Base-by-base conservation (phyloP, 2,329 filamentous ascomycete genomes). In the Periconia digitata region DNA sequence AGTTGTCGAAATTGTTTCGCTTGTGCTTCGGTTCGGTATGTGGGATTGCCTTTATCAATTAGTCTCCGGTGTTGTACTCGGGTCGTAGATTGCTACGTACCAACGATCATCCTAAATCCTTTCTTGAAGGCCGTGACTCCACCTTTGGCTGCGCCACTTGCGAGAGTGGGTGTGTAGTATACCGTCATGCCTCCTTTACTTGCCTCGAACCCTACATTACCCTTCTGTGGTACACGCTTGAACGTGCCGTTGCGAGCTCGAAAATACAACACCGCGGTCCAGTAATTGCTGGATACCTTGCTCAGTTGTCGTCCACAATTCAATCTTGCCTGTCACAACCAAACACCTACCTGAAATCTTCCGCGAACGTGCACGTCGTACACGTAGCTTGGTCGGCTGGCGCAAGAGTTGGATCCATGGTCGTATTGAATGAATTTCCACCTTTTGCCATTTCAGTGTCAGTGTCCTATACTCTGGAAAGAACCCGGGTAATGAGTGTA, bases 31-130 rank as follows among this genome's bases (percentile, higher is more conserved):
- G 60, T 73, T 17, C 69, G 60, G 23, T 67, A 70, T 18, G 62
- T 51, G 13, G 67, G 62, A 40, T 76, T 67, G 24, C 74, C 56
- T 58, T 13, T 39, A 12, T 15, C 3, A 71, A 39, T 46, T 18
- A 51, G 41, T n/a, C 17, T 16, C n/a, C 6, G 13, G 29, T 21
- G 15, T 8, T 8, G 17, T 16, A 27, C 2, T 2, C 8, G 24
- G n/a, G 10, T 17, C 20, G 29, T 44, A 18, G 32, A 6, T n/a
- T 20, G 20, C 8, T 8, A 15, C 45, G 1, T 40, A 58, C 56
- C 57, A 40, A 76, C 64, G 39, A 76, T 67, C 74, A 76, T 76
- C 20, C 74, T 69, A 62, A 77, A 78, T 2, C 75, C 75, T 52
- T 72, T 55, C 47, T 74, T 71, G 53, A 75, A 76, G 6, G 72